Base-by-base conservation (phyloP, 2,329 filamentous ascomycete genomes). In the Camptophora hylomeconis region DNA sequence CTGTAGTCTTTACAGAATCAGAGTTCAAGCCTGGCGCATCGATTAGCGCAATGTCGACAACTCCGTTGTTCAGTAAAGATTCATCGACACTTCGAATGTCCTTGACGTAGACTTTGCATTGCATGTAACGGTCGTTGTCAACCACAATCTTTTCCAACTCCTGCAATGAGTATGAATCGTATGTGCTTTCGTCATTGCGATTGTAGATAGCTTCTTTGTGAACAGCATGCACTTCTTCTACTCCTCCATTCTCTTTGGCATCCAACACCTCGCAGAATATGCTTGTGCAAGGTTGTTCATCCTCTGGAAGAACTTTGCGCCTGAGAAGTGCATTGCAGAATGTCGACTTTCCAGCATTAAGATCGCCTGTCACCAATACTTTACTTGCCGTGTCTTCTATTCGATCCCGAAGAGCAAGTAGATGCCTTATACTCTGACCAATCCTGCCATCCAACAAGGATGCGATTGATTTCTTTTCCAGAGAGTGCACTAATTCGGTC, bases 351-450 rank as follows among this genome's bases (percentile, higher is more conserved):
- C 89, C 89, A 6, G 89, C 87, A 49, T 98, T 98, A 30, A 98
- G 58, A 51, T 98, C 89, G 47, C 89, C 89, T 0, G 89, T 98
- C 11, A 98, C 76, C 33, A 98, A 60, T 2, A 98, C 89, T 54
- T 98, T 98, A 57, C 87, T 95, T 4, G 87, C 82, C 0, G 83
- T 95, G 54, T 98, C 89, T 51, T 95, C 89, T 38, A 98, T 98
- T 30, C 89, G 76, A 42, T 95, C 89, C 36, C 84, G 75, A 18
- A 98, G 65, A 0, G 81, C 75, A 32, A 82, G 67, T 2, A 98
- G 67, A 54, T 98, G 89, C 45, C 84, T 83, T 49, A 95, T 80
- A 51, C 84, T 94, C 37, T 89, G 82, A 45, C 77, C 79, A 45
- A 98, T 93, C 56, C 93, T 93, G 15, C 84, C 86, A 52, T 95